Conservation (phyloP, 2,329 filamentous ascomycete species). For the Diaporthe sp. region DNA sequence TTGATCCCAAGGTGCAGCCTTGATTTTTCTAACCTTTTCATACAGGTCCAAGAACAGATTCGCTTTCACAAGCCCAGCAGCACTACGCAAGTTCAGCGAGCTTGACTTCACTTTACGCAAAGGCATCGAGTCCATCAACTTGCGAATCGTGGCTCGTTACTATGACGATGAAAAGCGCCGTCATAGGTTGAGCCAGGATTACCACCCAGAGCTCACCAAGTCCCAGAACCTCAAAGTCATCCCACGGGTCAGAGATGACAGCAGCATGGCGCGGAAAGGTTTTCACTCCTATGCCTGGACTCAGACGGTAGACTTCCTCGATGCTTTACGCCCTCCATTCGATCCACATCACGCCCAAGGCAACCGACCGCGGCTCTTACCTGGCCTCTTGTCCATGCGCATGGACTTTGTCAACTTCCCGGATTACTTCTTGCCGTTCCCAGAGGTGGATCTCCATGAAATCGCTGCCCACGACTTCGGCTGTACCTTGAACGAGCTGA, state of each 20-base stretch:
- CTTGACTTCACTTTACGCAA: slow-evolving; percentile 59
- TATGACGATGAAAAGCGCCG: slow-evolving; percentile 65
- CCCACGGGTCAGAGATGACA: slow-evolving; percentile 58
- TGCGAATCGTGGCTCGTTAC: slow-evolving; percentile 69
- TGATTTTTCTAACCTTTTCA: neutral
- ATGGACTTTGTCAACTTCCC: slow-evolving; percentile 70
- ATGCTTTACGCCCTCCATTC: slow-evolving; percentile 65
- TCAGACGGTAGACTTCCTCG: slow-evolving; percentile 67
- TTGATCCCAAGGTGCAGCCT: neutral
- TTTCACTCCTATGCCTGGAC: slow-evolving; percentile 70
- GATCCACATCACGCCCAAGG: slow-evolving; percentile 56
- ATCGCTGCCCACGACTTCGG: slow-evolving; percentile 68
- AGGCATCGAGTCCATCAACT: slow-evolving; percentile 60
- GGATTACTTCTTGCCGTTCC: slow-evolving; percentile 59
- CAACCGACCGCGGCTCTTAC: slow-evolving; percentile 60
- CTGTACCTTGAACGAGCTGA: slow-evolving; percentile 66
- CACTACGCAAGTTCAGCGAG: slow-evolving; percentile 64
- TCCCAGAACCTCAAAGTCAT: slow-evolving; percentile 59
- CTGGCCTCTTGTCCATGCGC: slow-evolving; percentile 61
- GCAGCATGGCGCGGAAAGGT: slow-evolving; percentile 61
- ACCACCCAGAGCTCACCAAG: slow-evolving; percentile 60
- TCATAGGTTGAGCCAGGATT: slow-evolving; percentile 57
- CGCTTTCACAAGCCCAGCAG: slow-evolving; percentile 66
- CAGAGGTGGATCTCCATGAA: slow-evolving; percentile 64
- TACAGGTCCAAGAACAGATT: slow-evolving; percentile 62